Percentiles rank a stretch among this genome's conserved stretches.
phyloP scores from a whole-genome alignment of 805 yeast genomes.

The Wickerhamiella allomyrinae region DNA sequence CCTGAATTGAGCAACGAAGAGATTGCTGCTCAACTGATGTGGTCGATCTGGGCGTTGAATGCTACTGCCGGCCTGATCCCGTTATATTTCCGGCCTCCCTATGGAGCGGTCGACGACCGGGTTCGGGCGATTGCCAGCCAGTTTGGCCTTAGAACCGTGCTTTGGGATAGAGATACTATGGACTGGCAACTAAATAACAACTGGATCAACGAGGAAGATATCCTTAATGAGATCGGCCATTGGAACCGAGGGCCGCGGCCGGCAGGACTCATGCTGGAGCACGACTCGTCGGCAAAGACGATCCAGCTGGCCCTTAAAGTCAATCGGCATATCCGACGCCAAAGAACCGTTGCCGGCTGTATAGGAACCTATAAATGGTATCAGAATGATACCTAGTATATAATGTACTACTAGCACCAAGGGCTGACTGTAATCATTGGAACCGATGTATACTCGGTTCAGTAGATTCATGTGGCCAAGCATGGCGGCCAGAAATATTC shows the following conservation, averaged over 20 bases:
- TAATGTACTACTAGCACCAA: no score
- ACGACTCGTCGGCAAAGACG: conserved; percentile 57
- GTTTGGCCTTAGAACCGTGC: conserved; percentile 73
- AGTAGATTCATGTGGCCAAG: no score
- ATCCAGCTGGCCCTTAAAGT: conserved; percentile 39
- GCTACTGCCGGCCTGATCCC: conserved; percentile 83
- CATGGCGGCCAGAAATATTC: no score
- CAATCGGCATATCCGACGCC: conserved; percentile 4
- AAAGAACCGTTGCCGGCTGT: conserved; percentile 14
- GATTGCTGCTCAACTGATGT: conserved; percentile 75
- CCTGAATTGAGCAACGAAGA: conserved; percentile 68
- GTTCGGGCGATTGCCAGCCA: conserved; percentile 65
- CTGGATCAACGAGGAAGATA: conserved; percentile 37
- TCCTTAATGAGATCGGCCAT: conserved; percentile 38
- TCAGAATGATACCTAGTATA: background rate
- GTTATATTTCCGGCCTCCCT: conserved; percentile 91
- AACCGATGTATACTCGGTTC: no score
- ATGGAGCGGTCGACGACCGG: conserved; percentile 85
- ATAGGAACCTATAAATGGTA: conserved; percentile 1
- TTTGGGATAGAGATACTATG: conserved; percentile 85
- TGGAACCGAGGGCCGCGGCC: conserved; percentile 30
- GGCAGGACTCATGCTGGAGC: conserved; percentile 68
- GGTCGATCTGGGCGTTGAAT: conserved; percentile 98
- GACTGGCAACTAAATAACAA: conserved; percentile 68
- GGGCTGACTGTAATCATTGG: no score